Base-by-base conservation (phyloP, 2,329 filamentous ascomycete species). In the Alternaria tenuissima region DNA sequence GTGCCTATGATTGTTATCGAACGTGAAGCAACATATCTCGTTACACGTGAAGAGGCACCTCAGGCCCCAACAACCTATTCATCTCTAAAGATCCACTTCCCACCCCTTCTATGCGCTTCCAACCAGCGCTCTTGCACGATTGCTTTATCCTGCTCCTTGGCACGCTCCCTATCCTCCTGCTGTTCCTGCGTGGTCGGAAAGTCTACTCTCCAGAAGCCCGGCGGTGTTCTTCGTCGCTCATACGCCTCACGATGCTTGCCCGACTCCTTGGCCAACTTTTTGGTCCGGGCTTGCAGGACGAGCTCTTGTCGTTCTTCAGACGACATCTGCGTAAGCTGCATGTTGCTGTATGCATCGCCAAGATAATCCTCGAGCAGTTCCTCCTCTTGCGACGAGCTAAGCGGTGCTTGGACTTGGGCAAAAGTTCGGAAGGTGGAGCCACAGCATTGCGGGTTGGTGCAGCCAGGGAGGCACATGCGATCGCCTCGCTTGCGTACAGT, bases 121-220 rank as follows among this genome's bases (percentile, higher is more conserved):
- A 89, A 84, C 79, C 92, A 91, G 72, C 93, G 86, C 71, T 92
- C 88, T 65, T 88, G 85, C 2, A 97, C 84, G 57, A 87, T 85
- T 51, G 87, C 82, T 65, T 84, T 85, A 73, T 91, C 89, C 61
- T 87, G 80, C 68, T 83, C 84, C n/a, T 82, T 83, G 0, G 90
- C 91, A 72, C 89, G 88, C 61, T 85, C 84, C 58, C 86, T 86
- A 69, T 94, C 88, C 53, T 83, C 81, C 67, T 87, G 82, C 28
- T 89, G 79, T 78, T 97, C 92, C 76, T 98, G 95, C 1, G 95
- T 97, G 26, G 82, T 88, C 1, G 94, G 94, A 75, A 99, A 96
- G 68, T 96, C 94, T 2, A 90, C 86, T 55, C 92, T 85, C 95
- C 95, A 99, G 75, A 92, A 98, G 0, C 93, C 94, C 2, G 93